Evolutionary conservation across 441 rosid genomes (phyloP), one percentile per base, ranked within the genome.

Genomic region (Erodium trifolium): DNA sequence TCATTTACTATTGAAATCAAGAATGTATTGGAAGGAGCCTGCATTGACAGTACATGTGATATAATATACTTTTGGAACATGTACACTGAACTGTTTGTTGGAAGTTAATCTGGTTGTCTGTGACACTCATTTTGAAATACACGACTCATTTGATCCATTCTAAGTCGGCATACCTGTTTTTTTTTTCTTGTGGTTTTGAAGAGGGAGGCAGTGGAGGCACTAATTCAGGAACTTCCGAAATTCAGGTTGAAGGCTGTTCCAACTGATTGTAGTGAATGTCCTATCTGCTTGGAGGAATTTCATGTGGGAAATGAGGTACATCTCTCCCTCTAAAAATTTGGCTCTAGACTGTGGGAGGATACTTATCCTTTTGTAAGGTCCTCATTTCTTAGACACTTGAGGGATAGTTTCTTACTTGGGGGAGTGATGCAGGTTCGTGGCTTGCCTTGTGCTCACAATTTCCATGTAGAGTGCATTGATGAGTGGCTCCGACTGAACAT

Each of bases 141-240:
- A 49, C 19, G 10, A 10, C 37, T 34, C 37, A 34, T 34, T 34
- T 34, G 37, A 34, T 34, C 37, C 37, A 34, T 34, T 34, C 37
- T 34, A 4, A 34, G 37, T 34, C 5, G 4, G 3, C 37, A 34
- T 34, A 34, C 37, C 37, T 34, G 37, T 3, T 4, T 34, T 34
- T 34, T 60, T 41, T 35, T 23, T 23, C 18, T 37, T 72, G 47
- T 63, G 67, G 19, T 60, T 64, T 68, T 73, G 60, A 51, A 95
- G 99, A 87, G 91, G 78, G 99, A 95, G 87, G 98, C 99, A 2
- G 99, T 95, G 10, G 98, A 95, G 77, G 98, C 97, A 51, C 92
- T 95, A 65, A 95, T 95, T 87, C 96, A 95, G 82, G 96, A 92
- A 77, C 97, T 95, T 77, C 97, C 99, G 13, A 95, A 87, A 83